Evolutionary conservation across 768 basidiomycete genomes (phyloP).

Genomic region (Butyriboletus loyo): DNA sequence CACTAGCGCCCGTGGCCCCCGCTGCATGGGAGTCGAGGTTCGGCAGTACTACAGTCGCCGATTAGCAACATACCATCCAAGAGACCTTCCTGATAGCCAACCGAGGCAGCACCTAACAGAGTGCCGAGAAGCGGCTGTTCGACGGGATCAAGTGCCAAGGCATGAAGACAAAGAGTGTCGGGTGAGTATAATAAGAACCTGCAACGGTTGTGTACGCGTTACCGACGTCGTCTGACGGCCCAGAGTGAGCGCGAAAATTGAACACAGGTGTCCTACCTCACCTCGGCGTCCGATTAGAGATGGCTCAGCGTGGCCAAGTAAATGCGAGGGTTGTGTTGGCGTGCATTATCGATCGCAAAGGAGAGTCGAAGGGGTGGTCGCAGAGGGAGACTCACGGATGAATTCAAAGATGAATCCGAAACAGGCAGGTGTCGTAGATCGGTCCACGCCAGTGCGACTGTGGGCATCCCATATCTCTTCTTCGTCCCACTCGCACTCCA

Average conservation of each 20-base stretch:
- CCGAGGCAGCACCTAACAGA: slow-evolving; percentile 16
- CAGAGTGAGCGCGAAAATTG: slow-evolving; percentile 3
- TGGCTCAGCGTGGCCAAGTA: slow-evolving; percentile 38
- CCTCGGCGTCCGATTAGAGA: slow-evolving; percentile 41
- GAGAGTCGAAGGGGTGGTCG: slow-evolving; percentile 3
- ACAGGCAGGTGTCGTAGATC: slow-evolving; percentile 29
- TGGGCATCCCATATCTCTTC: slow-evolving; percentile 5
- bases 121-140: slow-evolving; percentile 18
- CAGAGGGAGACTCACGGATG: not conserved
- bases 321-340: slow-evolving; percentile 35
- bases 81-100: slow-evolving; percentile 11
- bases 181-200: slow-evolving; percentile 30
- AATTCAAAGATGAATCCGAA: slow-evolving; percentile 9
- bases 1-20: not conserved
- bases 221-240: slow-evolving; percentile 28
- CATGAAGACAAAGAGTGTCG: slow-evolving; percentile 9
- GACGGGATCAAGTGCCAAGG: not conserved
- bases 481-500: slow-evolving; percentile 29
- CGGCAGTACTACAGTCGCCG: not conserved
- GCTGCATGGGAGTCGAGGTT: slow-evolving; percentile 18
- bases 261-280: slow-evolving; percentile 27
- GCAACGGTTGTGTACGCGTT: slow-evolving; percentile 38
- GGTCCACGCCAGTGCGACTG: slow-evolving; percentile 6
- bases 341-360: slow-evolving; percentile 10
- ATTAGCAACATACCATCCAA: slow-evolving; percentile 12